A percentile compares a stretch with the other conserved stretches of the same genome.
These are phyloP conservation scores for Aspergillus sp. DNA, from an alignment of 2,329 filamentous ascomycete species.

Conservation along the genomic window DNA sequence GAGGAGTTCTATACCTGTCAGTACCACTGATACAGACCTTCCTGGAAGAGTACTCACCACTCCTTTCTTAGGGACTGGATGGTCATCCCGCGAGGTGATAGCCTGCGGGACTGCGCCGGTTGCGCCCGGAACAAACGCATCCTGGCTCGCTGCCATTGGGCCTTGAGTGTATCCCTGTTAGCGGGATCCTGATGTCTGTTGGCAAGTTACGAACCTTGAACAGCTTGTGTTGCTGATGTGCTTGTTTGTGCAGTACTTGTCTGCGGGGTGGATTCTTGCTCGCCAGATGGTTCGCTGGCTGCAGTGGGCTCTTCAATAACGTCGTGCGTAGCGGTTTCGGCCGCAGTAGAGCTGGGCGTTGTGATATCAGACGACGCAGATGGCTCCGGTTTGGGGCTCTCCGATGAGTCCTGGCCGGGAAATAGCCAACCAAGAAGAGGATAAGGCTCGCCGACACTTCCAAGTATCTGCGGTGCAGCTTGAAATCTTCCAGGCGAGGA, in stretches of 20 bases:
- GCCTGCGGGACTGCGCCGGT: conserved; percentile 38
- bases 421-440: conserved; percentile 13
- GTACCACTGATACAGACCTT: not conserved
- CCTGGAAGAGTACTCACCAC: conserved; percentile 32
- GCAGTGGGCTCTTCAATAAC: not conserved
- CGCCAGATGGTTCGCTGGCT: not conserved
- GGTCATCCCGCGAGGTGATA: conserved; percentile 40
- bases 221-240: not conserved
- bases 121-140: conserved; percentile 45
- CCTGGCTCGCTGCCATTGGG: conserved; percentile 34
- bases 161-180: conserved; percentile 1
- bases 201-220: conserved; percentile 7
- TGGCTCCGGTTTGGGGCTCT: conserved; percentile 1
- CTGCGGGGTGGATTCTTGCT: not conserved
- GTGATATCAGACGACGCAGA: not conserved
- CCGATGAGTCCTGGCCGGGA: not conserved
- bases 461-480: conserved; percentile 17
- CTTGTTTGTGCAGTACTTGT: not conserved
- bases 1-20: conserved; percentile 28
- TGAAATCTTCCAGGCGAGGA: not conserved
- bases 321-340: not conserved
- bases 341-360: not conserved
- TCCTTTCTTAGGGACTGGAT: conserved; percentile 42
- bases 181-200: not conserved
- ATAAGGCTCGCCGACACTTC: conserved; percentile 16